Evolutionary conservation across 2,329 filamentous ascomycete species (phyloP), one percentile per base, ranked within the genome.

Genomic region (Neonectria ditissima): DNA sequence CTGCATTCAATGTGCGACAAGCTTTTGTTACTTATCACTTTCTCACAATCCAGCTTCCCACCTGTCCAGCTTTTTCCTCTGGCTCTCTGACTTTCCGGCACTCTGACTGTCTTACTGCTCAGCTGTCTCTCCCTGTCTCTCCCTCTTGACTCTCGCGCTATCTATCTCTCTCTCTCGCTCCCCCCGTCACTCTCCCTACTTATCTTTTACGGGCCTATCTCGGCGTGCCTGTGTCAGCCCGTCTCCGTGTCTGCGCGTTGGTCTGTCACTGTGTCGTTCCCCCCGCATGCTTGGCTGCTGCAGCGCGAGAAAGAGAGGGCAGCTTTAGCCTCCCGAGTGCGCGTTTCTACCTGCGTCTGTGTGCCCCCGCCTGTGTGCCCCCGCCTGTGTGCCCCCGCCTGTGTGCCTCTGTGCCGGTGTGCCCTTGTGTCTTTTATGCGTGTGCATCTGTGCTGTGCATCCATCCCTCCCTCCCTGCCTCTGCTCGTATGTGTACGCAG

Each of bases 391-490:
- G 3, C 6, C 34, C n/a, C n/a, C n/a, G 37, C 37, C 16, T 39
- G 37, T 39, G 37, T 18, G 37, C 37, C 7, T 10, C 11, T 39
- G 37, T 20, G 37, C 13, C 37, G 18, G n/a, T 20, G n/a, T 41
- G 3, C 6, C 34, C n/a, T 14, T 37, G 34, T 37, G 24, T 6
- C 24, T 6, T 26, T 26, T 26, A 26, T 26, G 24, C 24, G 24
- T 26, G 24, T 26, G 24, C 24, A 26, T 26, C 24, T 26, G 24
- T 18, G 37, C 10, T n/a, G 9, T 41, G n/a, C 37, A 41, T 41
- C n/a, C 47, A 30, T 50, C 47, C 18, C 28, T 50, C 47, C 11
- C 47, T 50, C 22, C 44, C 44, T 26, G 28, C 28, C 11, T 50
- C 47, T 14, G 5, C n/a, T 11, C 5, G 47, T 32, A 28, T 41